Evolutionary conservation across 805 yeast genomes (phyloP), one percentile per base, ranked within the genome.

Genomic region (Debaryomyces maramus): DNA sequence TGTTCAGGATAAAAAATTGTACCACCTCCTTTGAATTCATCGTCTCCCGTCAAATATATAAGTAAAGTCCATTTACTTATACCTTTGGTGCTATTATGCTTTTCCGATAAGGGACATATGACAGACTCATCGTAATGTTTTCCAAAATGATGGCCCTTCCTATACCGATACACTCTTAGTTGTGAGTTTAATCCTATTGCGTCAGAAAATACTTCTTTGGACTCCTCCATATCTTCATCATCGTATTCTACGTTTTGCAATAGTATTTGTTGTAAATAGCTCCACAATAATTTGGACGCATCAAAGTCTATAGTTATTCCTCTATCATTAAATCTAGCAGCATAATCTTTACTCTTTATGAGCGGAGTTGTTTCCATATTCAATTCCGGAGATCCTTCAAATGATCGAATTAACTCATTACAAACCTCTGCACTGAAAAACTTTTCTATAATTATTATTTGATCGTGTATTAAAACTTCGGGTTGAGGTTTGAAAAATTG

Each of bases 111-210:
- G 1, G 58, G 48, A 21, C 67, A 65, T 3, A 45, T 42, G 4
- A 77, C 82, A 6, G 77, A 64, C 35, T 80, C 85, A 48, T 81
- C 87, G 48, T 78, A 79, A 50, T 81, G 86, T 44, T 72, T 65
- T 3, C 76, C 81, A 48, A 81, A 81, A 51, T 70, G 77, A 43
- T 81, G 85, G 0, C 84, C 84, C 44, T 67, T 63, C 2, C 53
- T 49, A 51, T 81, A 81, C 34, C 85, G 49, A 52, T 81, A 81
- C 4, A 80, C 56, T 27, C 87, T 52, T 10, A 81, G 52, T 39
- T 79, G 78, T 1, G 82, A 77, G 43, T 80, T 79, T 32, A 80
- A 63, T 0, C 81, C 80, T 19, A 55, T 54, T 0, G 80, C 79
- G 8, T 38, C 37, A 0, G 36, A 16, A 48, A 78, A 75, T 8